Conservation (phyloP, 2,329 filamentous ascomycete species). For the Colletotrichum sublineola region DNA sequence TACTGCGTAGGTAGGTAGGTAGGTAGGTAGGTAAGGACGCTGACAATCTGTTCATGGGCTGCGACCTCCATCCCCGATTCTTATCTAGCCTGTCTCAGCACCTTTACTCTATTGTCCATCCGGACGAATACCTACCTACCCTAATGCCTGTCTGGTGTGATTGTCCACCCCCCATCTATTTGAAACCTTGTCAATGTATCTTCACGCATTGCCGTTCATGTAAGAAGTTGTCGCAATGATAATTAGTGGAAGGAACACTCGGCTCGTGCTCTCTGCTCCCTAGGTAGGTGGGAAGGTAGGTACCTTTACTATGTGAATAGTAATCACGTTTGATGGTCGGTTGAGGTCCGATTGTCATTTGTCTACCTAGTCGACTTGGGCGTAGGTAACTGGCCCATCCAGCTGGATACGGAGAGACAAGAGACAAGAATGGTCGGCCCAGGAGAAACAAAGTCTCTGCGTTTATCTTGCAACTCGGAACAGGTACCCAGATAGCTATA, state of each 20-base stretch:
- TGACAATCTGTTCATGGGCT: conserved; percentile 13
- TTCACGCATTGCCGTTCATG: background rate
- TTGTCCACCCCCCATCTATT: background rate
- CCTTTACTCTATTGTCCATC: background rate
- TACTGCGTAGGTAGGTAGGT: too few relatives aligned
- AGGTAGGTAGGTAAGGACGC: background rate
- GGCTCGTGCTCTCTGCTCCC: background rate
- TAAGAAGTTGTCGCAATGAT: background rate
- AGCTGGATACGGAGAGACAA: conserved; percentile 7
- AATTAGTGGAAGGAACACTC: background rate
- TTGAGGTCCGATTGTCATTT: background rate
- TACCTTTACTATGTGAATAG: background rate
- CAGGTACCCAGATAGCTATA: too few relatives aligned
- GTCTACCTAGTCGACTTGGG: background rate
- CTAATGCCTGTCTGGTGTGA: background rate
- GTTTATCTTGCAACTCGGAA: conserved; percentile 1
- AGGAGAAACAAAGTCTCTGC: conserved; percentile 2
- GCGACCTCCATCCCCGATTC: conserved; percentile 13
- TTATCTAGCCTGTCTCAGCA: background rate
- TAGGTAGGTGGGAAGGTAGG: background rate
- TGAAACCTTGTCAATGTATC: background rate
- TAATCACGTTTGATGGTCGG: background rate
- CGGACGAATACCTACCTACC: too few relatives aligned
- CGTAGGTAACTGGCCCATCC: background rate
- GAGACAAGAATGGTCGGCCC: background rate